Evolutionary conservation across 2,329 filamentous ascomycete species (phyloP).

Genomic region (Rutstroemia sp.): DNA sequence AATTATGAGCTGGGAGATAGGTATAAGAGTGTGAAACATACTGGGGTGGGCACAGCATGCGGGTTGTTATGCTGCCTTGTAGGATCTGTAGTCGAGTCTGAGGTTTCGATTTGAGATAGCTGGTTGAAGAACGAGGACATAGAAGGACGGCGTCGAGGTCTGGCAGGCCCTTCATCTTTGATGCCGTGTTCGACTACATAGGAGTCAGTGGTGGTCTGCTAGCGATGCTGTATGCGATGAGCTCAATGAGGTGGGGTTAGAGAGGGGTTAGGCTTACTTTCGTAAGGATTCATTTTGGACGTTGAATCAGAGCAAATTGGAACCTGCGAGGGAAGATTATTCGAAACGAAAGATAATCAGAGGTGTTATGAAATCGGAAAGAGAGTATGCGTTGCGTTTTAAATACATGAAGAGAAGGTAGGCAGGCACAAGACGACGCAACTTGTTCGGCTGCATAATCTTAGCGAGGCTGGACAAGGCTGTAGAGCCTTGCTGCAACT

Average conservation of each 20-base stretch:
- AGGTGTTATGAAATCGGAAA: too few species aligned
- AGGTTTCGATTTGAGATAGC: conserved; percentile 35
- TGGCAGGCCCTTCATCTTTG: conserved; percentile 34
- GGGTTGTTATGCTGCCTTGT: conserved; percentile 38
- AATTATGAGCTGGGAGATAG: neutral
- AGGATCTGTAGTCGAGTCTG: conserved; percentile 18
- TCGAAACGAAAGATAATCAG: too few species aligned
- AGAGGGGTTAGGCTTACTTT: conserved; percentile 34
- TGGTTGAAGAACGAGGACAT: conserved; percentile 57
- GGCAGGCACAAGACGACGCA: neutral
- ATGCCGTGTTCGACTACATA: conserved; percentile 57
- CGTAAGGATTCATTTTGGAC: conserved; percentile 40
- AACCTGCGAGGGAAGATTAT: too few species aligned
- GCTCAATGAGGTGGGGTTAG: neutral
- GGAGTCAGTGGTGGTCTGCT: too few species aligned
- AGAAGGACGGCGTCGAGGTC: conserved; percentile 43
- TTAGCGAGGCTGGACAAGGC: too few species aligned
- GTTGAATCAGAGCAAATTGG: too few species aligned
- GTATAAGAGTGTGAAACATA: neutral
- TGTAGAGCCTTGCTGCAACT: too few species aligned
- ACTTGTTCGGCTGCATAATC: neutral
- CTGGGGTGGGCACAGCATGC: conserved; percentile 50
- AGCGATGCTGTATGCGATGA: too few species aligned
- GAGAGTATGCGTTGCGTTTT: neutral
- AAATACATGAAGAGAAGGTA: neutral